These are phyloP conservation scores for Neurospora tetrasperma DNA, from an alignment of 495 filamentous ascomycete species.

Conservation along the genomic window DNA sequence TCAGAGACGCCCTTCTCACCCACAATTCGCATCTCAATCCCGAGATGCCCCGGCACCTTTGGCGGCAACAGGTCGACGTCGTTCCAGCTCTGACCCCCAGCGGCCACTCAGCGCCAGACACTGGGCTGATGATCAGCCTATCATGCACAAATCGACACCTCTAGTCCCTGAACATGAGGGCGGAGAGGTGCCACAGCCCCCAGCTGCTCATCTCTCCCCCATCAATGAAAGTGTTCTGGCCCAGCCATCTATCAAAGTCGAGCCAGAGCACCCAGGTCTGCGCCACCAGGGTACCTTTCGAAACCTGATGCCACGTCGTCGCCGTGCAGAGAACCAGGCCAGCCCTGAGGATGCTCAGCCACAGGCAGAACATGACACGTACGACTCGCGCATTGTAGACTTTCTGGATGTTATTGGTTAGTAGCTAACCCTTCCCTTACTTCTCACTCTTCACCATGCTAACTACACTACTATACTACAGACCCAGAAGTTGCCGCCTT, in stretches of 20 bases:
- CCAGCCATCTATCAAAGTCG: background rate
- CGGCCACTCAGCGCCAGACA: background rate
- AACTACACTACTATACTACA: constrained; percentile 14
- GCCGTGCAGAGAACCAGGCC: background rate
- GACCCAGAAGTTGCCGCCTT: constrained; percentile 67
- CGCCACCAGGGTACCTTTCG: background rate
- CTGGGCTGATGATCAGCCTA: background rate
- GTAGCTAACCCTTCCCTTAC: constrained; percentile 31
- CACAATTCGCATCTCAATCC: background rate
- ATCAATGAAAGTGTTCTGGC: background rate
- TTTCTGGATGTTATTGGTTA: constrained; percentile 65
- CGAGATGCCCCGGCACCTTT: background rate
- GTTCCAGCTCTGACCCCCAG: constrained; percentile 12
- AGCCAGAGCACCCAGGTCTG: background rate
- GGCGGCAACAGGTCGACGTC: constrained; percentile 2
- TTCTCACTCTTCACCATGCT: background rate
- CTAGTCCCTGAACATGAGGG: background rate
- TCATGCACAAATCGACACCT: background rate
- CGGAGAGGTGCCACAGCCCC: background rate
- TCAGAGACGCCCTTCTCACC: background rate
- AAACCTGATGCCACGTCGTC: background rate
- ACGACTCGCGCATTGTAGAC: constrained; percentile 52
- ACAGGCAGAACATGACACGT: constrained; percentile 25
- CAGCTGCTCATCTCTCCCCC: background rate
- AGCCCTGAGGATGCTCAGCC: constrained; percentile 4